Percentiles rank a stretch among this genome's conserved stretches.
phyloP scores from a whole-genome alignment of 805 yeast genomes.

The Yamadazyma akitaensis region DNA sequence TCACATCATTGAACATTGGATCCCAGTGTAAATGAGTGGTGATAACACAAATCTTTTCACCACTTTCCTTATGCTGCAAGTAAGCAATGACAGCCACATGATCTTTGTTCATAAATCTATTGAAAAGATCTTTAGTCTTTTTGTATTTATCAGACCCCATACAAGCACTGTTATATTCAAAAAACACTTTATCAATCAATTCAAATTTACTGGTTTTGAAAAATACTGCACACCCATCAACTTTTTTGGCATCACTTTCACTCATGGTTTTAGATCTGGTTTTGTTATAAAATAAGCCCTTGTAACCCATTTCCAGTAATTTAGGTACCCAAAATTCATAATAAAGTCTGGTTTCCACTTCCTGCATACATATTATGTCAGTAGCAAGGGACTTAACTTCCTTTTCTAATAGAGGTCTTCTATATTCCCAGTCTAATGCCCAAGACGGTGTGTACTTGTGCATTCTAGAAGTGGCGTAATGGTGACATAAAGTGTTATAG shows the following conservation, averaged over 20 bases:
- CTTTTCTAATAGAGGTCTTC: constrained; percentile 70
- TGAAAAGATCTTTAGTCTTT: constrained; percentile 90
- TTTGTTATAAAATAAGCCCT: constrained; percentile 79
- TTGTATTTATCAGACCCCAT: constrained; percentile 82
- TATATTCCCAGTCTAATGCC: constrained; percentile 93
- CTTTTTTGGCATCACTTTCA: constrained; percentile 76
- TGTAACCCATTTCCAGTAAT: constrained; percentile 71
- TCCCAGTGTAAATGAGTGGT: constrained; percentile 99
- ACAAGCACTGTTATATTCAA: constrained; percentile 82
- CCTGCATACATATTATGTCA: constrained; percentile 90
- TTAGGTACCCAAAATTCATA: constrained; percentile 85
- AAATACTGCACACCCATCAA: constrained; percentile 98
- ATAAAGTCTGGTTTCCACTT: constrained; percentile 83
- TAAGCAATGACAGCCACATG: constrained; percentile 79
- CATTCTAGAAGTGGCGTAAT: constrained; percentile 88
- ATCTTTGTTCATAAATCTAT: constrained; percentile 94
- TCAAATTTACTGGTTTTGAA: constrained; percentile 68
- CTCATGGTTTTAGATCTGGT: constrained; percentile 90
- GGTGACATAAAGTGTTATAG: constrained; percentile 92
- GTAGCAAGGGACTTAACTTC: constrained; percentile 65
- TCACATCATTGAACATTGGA: constrained; percentile 93
- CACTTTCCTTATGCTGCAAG: constrained; percentile 69
- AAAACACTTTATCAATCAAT: constrained; percentile 62
- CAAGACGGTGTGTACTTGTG: constrained; percentile 95
- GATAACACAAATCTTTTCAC: constrained; percentile 68